Base-by-base conservation (phyloP, 768 basidiomycete species). In the Tremella mesenterica region DNA sequence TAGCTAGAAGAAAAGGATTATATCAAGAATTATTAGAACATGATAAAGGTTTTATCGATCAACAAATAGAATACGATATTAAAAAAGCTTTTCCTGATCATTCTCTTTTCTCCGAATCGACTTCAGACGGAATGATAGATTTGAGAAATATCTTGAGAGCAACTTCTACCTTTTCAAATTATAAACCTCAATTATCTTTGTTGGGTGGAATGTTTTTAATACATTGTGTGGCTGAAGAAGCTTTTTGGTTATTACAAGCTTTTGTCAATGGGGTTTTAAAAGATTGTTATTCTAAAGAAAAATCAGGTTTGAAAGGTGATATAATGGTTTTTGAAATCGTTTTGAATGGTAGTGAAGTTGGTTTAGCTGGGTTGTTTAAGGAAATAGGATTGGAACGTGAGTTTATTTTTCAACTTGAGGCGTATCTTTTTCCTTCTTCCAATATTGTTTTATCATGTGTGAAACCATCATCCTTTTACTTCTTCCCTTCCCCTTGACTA, bases 171-270 rank as follows among this genome's bases (percentile, higher is more conserved):
- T 66, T 66, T 44, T 58, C 67, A 0, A 51, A 61, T 4, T 62
- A 66, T 50, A 30, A 59, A 50, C 38, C 70, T 30, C 60, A 62
- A 41, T 62, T 66, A 60, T 49, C 63, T 12, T 54, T 67, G 10
- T 53, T 69, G 6, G 67, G 58, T 8, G 67, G 67, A 1, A 58
- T 58, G 21, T 36, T 69, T 2, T 50, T 69, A 9, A 69, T 69
- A n/a, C 67, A 69, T 43, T 66, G 62, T 52, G 64, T 66, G 2
- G 67, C 61, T 10, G 71, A 70, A 53, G 69, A 73, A 36, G 61
- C 64, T 2, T 73, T 69, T 39, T 67, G 65, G 65, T 52, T 71
- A 9, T 57, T 68, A 18, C 49, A 53, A 14, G 65, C 64, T 4
- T 56, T 73, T 21, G 54, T 73, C 30, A 61, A 65, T 47, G 56